Evolutionary conservation across 768 basidiomycete genomes (phyloP).

Genomic region (Tubosaeta brunneosetosa): DNA sequence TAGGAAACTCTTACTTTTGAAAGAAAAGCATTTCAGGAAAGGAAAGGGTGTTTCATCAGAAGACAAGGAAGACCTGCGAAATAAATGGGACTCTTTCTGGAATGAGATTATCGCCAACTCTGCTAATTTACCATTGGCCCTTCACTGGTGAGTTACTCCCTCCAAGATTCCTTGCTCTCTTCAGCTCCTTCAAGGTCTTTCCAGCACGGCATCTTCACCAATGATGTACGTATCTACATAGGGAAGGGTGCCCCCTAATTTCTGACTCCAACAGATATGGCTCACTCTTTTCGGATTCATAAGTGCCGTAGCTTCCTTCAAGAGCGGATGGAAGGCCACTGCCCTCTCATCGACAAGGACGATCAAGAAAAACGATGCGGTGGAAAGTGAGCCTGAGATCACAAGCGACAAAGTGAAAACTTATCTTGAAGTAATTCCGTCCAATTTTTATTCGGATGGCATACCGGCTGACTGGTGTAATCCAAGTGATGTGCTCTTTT

Average conservation of each 20-base stretch:
- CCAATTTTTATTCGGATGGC: neutral
- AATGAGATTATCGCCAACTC: conserved; percentile 69
- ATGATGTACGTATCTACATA: conserved; percentile 45
- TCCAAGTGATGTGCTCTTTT: neutral
- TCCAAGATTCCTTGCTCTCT: neutral
- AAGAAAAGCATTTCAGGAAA: conserved; percentile 53
- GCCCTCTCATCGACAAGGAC: conserved; percentile 26
- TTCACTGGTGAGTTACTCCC: conserved; percentile 64
- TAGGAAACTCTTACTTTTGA: conserved; percentile 49
- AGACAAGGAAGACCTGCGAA: conserved; percentile 53
- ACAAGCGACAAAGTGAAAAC: conserved; percentile 11
- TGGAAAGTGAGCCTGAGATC: conserved; percentile 1
- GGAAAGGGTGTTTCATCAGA: conserved; percentile 47
- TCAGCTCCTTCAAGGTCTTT: conserved; percentile 49
- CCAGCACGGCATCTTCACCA: conserved; percentile 59
- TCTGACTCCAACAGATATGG: conserved; percentile 30
- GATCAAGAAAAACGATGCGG: neutral
- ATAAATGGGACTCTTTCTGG: conserved; percentile 64
- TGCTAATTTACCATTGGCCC: conserved; percentile 73
- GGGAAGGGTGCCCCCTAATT: conserved; percentile 1
- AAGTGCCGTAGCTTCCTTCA: conserved; percentile 58
- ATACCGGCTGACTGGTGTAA: neutral
- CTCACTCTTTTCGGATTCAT: conserved; percentile 39
- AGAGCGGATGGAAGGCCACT: conserved; percentile 70
- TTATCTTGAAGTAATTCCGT: conserved; percentile 5